A percentile compares a stretch with the other conserved stretches of the same genome.
These are phyloP conservation scores for Fusarium redolens DNA, from an alignment of 2,329 filamentous ascomycete species.

Conservation along the genomic window DNA sequence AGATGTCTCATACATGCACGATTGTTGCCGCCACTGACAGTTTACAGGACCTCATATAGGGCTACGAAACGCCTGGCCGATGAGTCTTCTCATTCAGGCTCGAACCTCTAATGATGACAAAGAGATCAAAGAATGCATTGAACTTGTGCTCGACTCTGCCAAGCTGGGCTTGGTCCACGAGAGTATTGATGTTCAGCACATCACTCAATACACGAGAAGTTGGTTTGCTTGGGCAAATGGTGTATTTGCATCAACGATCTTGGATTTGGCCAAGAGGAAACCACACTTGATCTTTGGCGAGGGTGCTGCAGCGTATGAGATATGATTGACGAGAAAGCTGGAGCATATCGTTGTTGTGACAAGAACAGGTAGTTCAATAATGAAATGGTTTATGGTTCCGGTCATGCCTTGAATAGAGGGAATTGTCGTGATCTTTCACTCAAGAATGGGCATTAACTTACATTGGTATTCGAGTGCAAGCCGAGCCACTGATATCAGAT, in stretches of 20 bases:
- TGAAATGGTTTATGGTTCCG: background rate
- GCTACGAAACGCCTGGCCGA: constrained; percentile 93
- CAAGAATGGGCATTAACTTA: background rate
- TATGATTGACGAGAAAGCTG: constrained; percentile 47
- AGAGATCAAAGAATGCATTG: constrained; percentile 81
- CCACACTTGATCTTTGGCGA: constrained; percentile 86
- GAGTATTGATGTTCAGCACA: constrained; percentile 82
- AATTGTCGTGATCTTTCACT: background rate
- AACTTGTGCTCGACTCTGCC: constrained; percentile 79
- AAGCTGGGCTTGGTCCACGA: constrained; percentile 88
- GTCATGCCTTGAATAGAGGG: background rate
- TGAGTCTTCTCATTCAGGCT: constrained; percentile 91
- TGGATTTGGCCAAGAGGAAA: constrained; percentile 89
- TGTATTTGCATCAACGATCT: constrained; percentile 91
- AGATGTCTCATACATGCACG: constrained; percentile 34
- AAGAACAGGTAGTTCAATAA: background rate
- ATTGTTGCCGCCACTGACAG: constrained; percentile 12
- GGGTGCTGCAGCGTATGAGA: constrained; percentile 68
- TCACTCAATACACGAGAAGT: constrained; percentile 79
- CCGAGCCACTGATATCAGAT: background rate
- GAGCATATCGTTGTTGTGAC: background rate
- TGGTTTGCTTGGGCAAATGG: constrained; percentile 99
- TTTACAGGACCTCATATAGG: constrained; percentile 74
- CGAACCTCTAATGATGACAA: constrained; percentile 86
- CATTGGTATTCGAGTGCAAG: background rate